Evolutionary conservation across 345 rosid species (phyloP), one percentile per base, ranked within the genome.

Genomic region (Ricinus communis): DNA sequence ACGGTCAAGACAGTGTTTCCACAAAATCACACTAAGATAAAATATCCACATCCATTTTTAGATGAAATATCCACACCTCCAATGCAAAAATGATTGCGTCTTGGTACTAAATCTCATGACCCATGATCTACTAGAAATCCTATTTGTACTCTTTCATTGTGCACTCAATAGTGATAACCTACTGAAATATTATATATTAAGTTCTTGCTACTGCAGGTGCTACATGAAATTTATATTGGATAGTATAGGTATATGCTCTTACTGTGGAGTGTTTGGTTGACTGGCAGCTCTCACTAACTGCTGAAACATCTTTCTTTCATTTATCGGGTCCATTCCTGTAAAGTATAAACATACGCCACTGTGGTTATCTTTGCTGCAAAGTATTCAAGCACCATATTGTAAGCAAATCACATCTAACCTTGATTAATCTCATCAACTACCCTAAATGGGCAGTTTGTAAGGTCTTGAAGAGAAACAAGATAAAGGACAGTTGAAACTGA

Each of bases 361-460:
- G 36, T 55, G 21, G 16, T 22, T 58, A n/a, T 60, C 15, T 64
- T 61, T 53, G 12, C 31, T 64, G 47, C 24, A 14, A 14, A 53
- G 2, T 5, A 15, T 31, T 62, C 24, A 31, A 36, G 27, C 1
- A 13, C 11, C 13, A 30, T 68, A 55, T 10, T 4, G 43, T 25
- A 47, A 14, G 54, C 15, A 28, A 14, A 41, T 27, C n/a, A 33
- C 0, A 54, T 62, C 70, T 30, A 66, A 90, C 98, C 98, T 89
- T 94, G 98, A 79, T 94, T 94, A 61, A 94, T 94, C 91, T 91
- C 97, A 71, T 94, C 98, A 74, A 94, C 98, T 43, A 91, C 98
- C 68, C 97, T 82, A 79, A 94, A 94, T 59, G 97, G 97, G 82
- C 98, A 94, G 83, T 90, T 87, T 41, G 97, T 87, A 65, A 94